Evolutionary conservation across 164 flowering plant species (phyloP), one percentile per base, ranked within the genome.

Genomic region (Aristolochia fimbriata): DNA sequence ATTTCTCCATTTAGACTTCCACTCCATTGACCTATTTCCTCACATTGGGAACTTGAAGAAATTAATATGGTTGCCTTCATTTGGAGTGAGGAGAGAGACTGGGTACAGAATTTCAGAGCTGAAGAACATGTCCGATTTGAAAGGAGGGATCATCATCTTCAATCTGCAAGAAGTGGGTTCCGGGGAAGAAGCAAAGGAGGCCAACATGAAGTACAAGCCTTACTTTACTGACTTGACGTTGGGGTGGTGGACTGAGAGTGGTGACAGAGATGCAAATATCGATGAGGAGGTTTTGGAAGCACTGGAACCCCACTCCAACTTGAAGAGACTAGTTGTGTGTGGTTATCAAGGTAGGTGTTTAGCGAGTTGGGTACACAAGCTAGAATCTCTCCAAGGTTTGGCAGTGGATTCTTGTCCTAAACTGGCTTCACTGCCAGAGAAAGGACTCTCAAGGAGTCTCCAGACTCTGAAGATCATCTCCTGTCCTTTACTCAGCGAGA

Each of bases 321-420:
- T 63, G 19, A 54, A 54, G 37, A 57, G 6, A 5, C 11, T 53
- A 12, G 15, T 15, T 11, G 3, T 56, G 31, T 9, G 15, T 6
- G 17, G 15, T 10, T 53, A 57, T 12, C 16, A 15, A 0, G 60
- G 45, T 8, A n/a, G 13, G n/a, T 19, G 7, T 16, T 27, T 63
- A 19, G 53, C 66, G 47, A 23, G 58, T 54, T 63, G 66, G 60
- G 12, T 47, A 4, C 2, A 27, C 15, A 20, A 41, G 16, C 50
- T 49, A 5, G 13, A 23, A 6, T 10, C 15, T 8, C 53, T 60
- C 17, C 27, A 3, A 4, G 33, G 25, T 30, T 24, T 60, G 13
- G 30, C 17, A 15, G 16, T 23, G 25, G 0, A 19, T 21, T 19
- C 16, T 17, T 49, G 52, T 10, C 19, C 52, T 49, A 20, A 49